A percentile compares a stretch with the other conserved stretches of the same genome.
Conservation (phyloP, 1,284 basidiomycete genomes). For the Filobasidium uniguttulatum region DNA sequence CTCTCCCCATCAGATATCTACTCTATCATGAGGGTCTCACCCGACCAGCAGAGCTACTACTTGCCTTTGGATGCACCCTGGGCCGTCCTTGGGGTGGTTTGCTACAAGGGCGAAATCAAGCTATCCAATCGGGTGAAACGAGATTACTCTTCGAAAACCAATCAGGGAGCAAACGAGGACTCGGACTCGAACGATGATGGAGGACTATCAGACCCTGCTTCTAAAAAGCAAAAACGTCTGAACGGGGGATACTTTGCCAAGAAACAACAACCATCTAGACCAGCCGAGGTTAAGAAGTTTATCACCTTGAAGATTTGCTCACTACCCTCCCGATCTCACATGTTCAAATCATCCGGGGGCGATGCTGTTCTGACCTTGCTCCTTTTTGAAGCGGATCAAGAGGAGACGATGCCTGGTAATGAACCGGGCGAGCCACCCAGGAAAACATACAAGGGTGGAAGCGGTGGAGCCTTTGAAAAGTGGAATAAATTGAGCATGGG, state of each 20-base stretch:
- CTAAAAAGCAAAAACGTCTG: too few species aligned
- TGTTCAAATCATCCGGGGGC: conserved; percentile 44
- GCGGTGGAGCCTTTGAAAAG: conserved; percentile 77
- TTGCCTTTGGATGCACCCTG: conserved; percentile 84
- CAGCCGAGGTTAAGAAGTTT: conserved; percentile 45
- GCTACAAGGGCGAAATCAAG: conserved; percentile 56
- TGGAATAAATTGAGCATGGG: conserved; percentile 70
- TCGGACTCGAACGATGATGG: too few species aligned
- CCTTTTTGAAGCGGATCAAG: conserved; percentile 71
- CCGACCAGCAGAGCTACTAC: conserved; percentile 70
- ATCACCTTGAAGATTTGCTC: conserved; percentile 63
- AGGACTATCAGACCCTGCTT: too few species aligned
- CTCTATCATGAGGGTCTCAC: conserved; percentile 60
- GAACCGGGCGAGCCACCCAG: conserved; percentile 34
- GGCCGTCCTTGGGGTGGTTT: conserved; percentile 80
- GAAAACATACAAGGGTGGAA: conserved; percentile 69
- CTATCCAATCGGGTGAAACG: conserved; percentile 18
- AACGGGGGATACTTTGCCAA: too few species aligned
- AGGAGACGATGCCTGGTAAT: conserved; percentile 24
- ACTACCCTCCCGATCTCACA: conserved; percentile 47
- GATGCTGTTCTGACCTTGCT: conserved; percentile 71
- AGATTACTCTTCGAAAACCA: too few species aligned
- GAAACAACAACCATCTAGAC: too few species aligned
- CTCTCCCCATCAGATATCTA: conserved; percentile 78
- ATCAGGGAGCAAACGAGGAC: too few species aligned